A percentile compares a stretch with the other conserved stretches of the same genome.
Evolutionary conservation across 2,329 filamentous ascomycete species (phyloP).

Genomic region (Coniosporium uncinatum): DNA sequence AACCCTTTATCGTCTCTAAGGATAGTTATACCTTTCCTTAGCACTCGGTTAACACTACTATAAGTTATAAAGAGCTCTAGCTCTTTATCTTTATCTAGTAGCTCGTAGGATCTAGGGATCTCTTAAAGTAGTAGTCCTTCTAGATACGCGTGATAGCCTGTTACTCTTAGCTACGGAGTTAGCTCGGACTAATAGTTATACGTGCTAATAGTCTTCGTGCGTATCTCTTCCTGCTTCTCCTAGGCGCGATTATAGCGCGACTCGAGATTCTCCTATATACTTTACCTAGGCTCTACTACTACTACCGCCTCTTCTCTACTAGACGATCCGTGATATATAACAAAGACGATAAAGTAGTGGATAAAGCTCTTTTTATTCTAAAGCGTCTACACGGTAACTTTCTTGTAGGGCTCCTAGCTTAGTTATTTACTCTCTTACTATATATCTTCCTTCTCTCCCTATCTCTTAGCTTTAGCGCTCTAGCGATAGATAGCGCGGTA

Average conservation of each 20-base stretch:
- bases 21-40: not conserved
- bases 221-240: not conserved
- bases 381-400: not conserved
- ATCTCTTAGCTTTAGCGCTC: too few species aligned
- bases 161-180: not conserved
- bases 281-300: not conserved
- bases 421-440: too few species aligned
- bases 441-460: too few species aligned
- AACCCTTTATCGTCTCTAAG: not conserved
- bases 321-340: too few species aligned
- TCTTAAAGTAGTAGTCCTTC: not conserved
- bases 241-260: not conserved
- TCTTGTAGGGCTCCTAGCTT: too few species aligned
- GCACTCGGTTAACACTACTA: not conserved
- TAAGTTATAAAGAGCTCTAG: not conserved
- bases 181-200: not conserved
- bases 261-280: not conserved
- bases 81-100: not conserved
- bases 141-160: not conserved
- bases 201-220: not conserved
- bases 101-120: not conserved
- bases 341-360: not conserved
- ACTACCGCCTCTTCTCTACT: too few species aligned
- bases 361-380: not conserved
- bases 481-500: not conserved